Conservation (phyloP, 495 filamentous ascomycete species). For the Pseudotulostoma volvatum region DNA sequence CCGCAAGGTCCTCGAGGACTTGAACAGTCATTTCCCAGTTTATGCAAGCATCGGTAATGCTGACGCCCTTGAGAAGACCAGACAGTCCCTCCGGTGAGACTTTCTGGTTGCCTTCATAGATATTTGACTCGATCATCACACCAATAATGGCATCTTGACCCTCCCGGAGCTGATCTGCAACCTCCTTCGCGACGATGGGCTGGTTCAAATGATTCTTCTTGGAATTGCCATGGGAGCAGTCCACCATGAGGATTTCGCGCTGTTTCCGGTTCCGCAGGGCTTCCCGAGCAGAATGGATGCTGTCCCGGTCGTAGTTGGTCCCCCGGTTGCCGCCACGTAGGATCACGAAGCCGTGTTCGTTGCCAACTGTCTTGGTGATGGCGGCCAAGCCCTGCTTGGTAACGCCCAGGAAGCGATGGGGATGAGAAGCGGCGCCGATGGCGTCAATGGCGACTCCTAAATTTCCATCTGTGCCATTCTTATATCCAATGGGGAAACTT, state of each 20-base stretch:
- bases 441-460: slow-evolving; percentile 91
- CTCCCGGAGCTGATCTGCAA: slow-evolving; percentile 71
- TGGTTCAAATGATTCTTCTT: slow-evolving; percentile 64
- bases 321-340: slow-evolving; percentile 79
- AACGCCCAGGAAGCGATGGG: slow-evolving; percentile 96
- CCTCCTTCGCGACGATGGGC: slow-evolving; percentile 69
- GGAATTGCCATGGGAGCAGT: slow-evolving; percentile 80
- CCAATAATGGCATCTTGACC: slow-evolving; percentile 84
- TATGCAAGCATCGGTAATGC: slow-evolving; percentile 96
- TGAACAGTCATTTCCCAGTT: slow-evolving; percentile 79
- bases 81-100: slow-evolving; percentile 68
- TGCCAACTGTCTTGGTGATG: slow-evolving; percentile 82
- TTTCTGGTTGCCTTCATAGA: slow-evolving; percentile 91
- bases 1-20: slow-evolving; percentile 74
- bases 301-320: slow-evolving; percentile 87
- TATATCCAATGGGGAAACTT: slow-evolving; percentile 96
- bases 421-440: slow-evolving; percentile 76
- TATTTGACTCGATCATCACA: slow-evolving; percentile 97
- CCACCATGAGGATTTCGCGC: slow-evolving; percentile 85
- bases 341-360: slow-evolving; percentile 95
- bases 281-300: slow-evolving; percentile 61
- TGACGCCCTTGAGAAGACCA: slow-evolving; percentile 76
- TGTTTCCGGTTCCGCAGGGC: slow-evolving; percentile 71
- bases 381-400: slow-evolving; percentile 97
- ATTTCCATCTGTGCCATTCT: slow-evolving; percentile 96